Conservation (phyloP, 129 eudicot genomes). For the Escallonia herrerae region DNA sequence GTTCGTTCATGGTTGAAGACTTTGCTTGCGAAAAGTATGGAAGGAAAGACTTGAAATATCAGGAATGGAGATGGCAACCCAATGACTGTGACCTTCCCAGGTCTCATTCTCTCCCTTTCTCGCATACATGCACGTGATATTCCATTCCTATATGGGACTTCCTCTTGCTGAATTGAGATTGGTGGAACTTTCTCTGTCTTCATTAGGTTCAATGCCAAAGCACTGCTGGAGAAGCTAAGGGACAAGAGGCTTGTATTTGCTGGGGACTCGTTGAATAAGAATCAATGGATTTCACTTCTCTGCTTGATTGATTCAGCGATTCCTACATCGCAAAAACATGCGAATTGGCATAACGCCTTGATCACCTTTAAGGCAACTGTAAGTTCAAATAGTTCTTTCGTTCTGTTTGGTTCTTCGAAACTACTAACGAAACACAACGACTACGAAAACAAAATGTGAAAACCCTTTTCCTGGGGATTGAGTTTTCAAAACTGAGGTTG, state of each 20-base stretch:
- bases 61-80: conserved; percentile 45
- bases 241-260: conserved; percentile 37
- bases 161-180: not conserved
- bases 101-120: conserved; percentile 10
- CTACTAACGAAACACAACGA: too few relatives aligned
- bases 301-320: conserved; percentile 26
- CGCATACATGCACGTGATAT: not conserved
- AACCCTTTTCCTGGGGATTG: too few relatives aligned
- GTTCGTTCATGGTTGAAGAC: conserved; percentile 20
- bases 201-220: conserved; percentile 22
- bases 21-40: conserved; percentile 37
- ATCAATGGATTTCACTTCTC: conserved; percentile 41
- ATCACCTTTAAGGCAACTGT: conserved; percentile 17
- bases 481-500: too few relatives aligned
- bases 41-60: conserved; percentile 35
- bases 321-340: not conserved
- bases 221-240: conserved; percentile 29
- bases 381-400: not conserved
- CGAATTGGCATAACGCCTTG: not conserved
- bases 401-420: too few relatives aligned
- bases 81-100: conserved; percentile 36
- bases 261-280: conserved; percentile 38
- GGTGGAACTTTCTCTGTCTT: too few relatives aligned
- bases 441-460: too few relatives aligned
- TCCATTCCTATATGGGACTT: not conserved